Evolutionary conservation across 257 asterid species (phyloP).

Genomic region (Fraxinus americana): DNA sequence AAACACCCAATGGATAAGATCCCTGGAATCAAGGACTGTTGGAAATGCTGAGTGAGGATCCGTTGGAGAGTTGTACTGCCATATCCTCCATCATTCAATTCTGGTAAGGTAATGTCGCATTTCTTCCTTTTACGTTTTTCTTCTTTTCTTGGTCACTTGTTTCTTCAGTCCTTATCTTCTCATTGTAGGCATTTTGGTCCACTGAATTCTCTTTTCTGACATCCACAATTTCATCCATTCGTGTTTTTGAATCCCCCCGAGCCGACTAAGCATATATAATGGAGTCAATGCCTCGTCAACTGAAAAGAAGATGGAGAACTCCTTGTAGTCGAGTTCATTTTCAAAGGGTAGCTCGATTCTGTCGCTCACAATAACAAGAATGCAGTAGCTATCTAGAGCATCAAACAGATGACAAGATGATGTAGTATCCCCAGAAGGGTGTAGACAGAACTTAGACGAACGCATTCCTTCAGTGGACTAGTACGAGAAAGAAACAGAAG

Average conservation of each 20-base stretch:
- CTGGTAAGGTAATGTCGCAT: too few relatives aligned
- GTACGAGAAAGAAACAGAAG: slow-evolving; percentile 24
- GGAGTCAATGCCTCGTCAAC: slow-evolving; percentile 60
- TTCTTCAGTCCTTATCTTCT: too few relatives aligned
- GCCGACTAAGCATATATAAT: slow-evolving; percentile 60
- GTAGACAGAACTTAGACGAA: slow-evolving; percentile 77
- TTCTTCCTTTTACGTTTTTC: too few relatives aligned
- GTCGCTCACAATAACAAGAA: slow-evolving; percentile 88
- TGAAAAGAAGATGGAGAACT: slow-evolving; percentile 83
- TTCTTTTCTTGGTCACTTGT: too few relatives aligned
- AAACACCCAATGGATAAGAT: too few relatives aligned
- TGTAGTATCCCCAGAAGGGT: slow-evolving; percentile 96
- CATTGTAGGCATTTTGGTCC: too few relatives aligned
- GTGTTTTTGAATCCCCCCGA: slow-evolving; percentile 52
- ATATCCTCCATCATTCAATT: too few relatives aligned
- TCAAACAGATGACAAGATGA: slow-evolving; percentile 88
- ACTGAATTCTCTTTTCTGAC: too few relatives aligned
- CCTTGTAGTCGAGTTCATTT: slow-evolving; percentile 78
- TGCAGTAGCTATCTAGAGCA: slow-evolving; percentile 37
- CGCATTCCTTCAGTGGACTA: slow-evolving; percentile 88
- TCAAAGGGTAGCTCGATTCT: slow-evolving; percentile 86
- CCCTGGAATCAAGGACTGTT: too few relatives aligned
- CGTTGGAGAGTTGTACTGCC: too few relatives aligned
- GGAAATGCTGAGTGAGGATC: too few relatives aligned
- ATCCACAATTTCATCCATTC: slow-evolving; percentile 66